These are phyloP conservation scores for Novymonas esmeraldas DNA, from an alignment of 208 protist genomes.

Conservation along the genomic window DNA sequence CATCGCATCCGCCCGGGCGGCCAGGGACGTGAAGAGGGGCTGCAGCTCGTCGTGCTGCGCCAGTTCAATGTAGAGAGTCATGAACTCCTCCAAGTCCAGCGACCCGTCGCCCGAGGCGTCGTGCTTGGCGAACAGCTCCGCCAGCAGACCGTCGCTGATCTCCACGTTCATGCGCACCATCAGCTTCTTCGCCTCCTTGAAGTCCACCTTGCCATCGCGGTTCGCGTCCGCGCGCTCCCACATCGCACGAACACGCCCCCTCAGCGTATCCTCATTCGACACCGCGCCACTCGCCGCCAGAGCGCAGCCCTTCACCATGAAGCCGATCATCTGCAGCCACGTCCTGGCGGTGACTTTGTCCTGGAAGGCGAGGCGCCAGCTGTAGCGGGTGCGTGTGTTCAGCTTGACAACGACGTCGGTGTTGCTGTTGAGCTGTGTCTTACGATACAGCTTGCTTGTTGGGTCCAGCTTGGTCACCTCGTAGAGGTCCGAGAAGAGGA, in stretches of 20 bases:
- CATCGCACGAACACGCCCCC: slow-evolving; percentile 38
- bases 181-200: slow-evolving; percentile 52
- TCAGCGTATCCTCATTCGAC: slow-evolving; percentile 22
- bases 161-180: slow-evolving; percentile 54
- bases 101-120: slow-evolving; percentile 43
- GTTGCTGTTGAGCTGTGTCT: slow-evolving; percentile 31
- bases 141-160: slow-evolving; percentile 27
- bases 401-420: slow-evolving; percentile 54
- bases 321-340: slow-evolving; percentile 50
- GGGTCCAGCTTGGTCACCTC: slow-evolving; percentile 48
- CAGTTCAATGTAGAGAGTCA: slow-evolving; percentile 45
- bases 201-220: slow-evolving; percentile 45
- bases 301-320: slow-evolving; percentile 19
- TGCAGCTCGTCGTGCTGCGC: slow-evolving; percentile 42
- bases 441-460: slow-evolving; percentile 46
- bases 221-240: slow-evolving; percentile 56
- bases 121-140: slow-evolving; percentile 35
- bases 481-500: slow-evolving; percentile 58
- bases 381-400: slow-evolving; percentile 30
- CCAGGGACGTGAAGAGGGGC: slow-evolving; percentile 36
- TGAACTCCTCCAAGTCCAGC: slow-evolving; percentile 63
- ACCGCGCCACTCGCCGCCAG: slow-evolving; percentile 11
- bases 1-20: slow-evolving; percentile 37
- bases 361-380: slow-evolving; percentile 42
- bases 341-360: slow-evolving; percentile 24